A percentile compares a stretch with the other conserved stretches of the same genome.
Evolutionary conservation across 768 basidiomycete genomes (phyloP).

Genomic region (Pulveroboletus sp.): DNA sequence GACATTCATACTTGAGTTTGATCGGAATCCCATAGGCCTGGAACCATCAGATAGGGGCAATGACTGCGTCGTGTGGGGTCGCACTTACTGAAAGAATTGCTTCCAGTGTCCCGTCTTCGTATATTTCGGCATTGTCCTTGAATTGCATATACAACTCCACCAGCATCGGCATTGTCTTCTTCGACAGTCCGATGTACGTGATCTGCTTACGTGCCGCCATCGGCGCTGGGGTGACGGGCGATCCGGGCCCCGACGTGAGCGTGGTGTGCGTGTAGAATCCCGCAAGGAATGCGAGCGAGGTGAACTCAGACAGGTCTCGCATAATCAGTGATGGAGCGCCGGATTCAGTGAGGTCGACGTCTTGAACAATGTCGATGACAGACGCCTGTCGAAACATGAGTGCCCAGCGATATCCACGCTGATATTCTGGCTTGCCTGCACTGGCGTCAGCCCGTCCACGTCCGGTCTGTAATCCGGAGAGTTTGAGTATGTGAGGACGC

Average conservation of each 20-base stretch:
- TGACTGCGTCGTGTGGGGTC: neutral
- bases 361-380: slow-evolving; percentile 65
- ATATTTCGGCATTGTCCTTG: slow-evolving; percentile 58
- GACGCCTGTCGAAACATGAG: slow-evolving; percentile 45
- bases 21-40: slow-evolving; percentile 89
- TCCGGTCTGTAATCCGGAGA: slow-evolving; percentile 90
- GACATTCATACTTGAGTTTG: slow-evolving; percentile 94
- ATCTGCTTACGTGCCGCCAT: slow-evolving; percentile 53
- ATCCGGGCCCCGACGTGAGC: neutral
- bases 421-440: slow-evolving; percentile 52
- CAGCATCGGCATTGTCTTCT: slow-evolving; percentile 80
- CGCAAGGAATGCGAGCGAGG: slow-evolving; percentile 82
- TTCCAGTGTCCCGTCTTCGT: slow-evolving; percentile 80
- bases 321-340: slow-evolving; percentile 73
- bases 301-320: slow-evolving; percentile 79
- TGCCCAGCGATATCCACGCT: neutral
- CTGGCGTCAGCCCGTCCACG: slow-evolving; percentile 72
- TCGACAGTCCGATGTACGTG: slow-evolving; percentile 87
- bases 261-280: slow-evolving; percentile 55
- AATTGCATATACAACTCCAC: slow-evolving; percentile 73
- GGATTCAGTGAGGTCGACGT: slow-evolving; percentile 58
- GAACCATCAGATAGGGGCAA: neutral
- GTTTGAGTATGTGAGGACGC: slow-evolving; percentile 70
- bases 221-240: slow-evolving; percentile 8
- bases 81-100: slow-evolving; percentile 65